These are phyloP conservation scores for Eucalyptus sp. DNA, from an alignment of 345 rosid species.

Conservation along the genomic window DNA sequence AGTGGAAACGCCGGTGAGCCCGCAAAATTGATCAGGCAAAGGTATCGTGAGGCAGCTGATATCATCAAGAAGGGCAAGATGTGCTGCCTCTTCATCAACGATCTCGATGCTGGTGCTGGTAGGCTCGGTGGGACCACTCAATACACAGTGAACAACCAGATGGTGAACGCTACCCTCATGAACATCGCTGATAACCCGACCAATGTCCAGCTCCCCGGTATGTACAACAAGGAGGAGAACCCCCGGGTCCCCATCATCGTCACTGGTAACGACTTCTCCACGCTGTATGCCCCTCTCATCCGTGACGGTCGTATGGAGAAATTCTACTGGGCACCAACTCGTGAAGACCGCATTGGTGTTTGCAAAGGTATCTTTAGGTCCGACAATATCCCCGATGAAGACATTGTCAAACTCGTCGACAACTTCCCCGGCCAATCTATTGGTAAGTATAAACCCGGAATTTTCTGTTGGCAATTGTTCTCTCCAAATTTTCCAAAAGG, in stretches of 20 bases:
- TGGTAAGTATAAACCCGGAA: neutral
- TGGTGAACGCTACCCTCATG: slow-evolving; percentile 17
- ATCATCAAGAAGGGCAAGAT: slow-evolving; percentile 14
- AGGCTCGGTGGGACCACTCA: slow-evolving; percentile 11
- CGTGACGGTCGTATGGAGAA: slow-evolving; percentile 20
- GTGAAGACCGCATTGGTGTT: slow-evolving; percentile 13
- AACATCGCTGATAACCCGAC: slow-evolving; percentile 17
- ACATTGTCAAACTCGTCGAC: slow-evolving; percentile 6
- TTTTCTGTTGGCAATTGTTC: neutral
- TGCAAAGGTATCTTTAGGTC: slow-evolving; percentile 10
- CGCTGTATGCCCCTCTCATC: slow-evolving; percentile 11
- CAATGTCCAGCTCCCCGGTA: slow-evolving; percentile 9
- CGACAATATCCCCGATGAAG: neutral
- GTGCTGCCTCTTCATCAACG: slow-evolving; percentile 14
- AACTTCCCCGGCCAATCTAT: slow-evolving; percentile 11
- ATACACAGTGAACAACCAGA: slow-evolving; percentile 13
- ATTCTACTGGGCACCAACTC: slow-evolving; percentile 17
- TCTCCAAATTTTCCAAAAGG: neutral
- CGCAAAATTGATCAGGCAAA: slow-evolving; percentile 11
- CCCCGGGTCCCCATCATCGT: slow-evolving; percentile 12
- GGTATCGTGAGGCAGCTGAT: slow-evolving; percentile 14
- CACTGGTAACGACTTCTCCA: slow-evolving; percentile 14
- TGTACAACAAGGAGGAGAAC: slow-evolving; percentile 15
- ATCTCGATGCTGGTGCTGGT: slow-evolving; percentile 12
- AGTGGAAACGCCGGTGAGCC: slow-evolving; percentile 17